Conservation (phyloP, 805 yeast genomes). For the Candida orba region DNA sequence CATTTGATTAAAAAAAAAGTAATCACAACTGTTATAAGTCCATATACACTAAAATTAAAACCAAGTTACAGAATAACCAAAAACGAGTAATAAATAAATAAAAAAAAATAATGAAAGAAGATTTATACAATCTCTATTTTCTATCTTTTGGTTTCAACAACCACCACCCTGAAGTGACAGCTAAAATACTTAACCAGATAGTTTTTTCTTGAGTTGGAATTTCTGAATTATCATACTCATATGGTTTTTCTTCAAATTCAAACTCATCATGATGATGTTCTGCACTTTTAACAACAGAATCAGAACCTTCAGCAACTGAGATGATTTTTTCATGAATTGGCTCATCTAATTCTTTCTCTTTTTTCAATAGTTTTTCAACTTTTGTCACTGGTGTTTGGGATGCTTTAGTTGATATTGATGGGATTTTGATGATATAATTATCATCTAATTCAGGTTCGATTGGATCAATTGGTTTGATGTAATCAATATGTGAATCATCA, state of each 20-base stretch:
- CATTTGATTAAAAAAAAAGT: no score
- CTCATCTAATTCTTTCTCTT: slow-evolving; percentile 2
- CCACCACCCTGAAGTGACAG: slow-evolving; percentile 26
- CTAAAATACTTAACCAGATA: slow-evolving; percentile 20
- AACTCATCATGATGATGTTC: slow-evolving; percentile 7
- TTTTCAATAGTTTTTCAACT: slow-evolving; percentile 17
- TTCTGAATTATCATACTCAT: slow-evolving; percentile 10
- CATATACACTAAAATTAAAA: no score
- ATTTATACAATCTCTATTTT: neutral
- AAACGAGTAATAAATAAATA: neutral
- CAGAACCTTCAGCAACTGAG: slow-evolving; percentile 22
- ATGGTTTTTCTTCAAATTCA: slow-evolving; percentile 12
- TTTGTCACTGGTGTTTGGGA: slow-evolving; percentile 30
- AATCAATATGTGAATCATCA: slow-evolving; percentile 52
- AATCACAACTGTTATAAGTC: no score
- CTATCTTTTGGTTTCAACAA: slow-evolving; percentile 12
- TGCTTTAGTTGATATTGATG: slow-evolving; percentile 44
- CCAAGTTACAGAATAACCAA: no score
- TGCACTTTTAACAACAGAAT: slow-evolving; percentile 15
- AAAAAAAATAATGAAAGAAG: neutral
- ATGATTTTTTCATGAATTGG: slow-evolving; percentile 15
- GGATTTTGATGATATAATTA: slow-evolving; percentile 37
- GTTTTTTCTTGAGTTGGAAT: slow-evolving; percentile 21
- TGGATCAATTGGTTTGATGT: slow-evolving; percentile 32
- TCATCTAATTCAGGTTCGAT: slow-evolving; percentile 36